phyloP scores from a whole-genome alignment of 176 grass and related monocot genomes.

The Elaeis guineensis region DNA sequence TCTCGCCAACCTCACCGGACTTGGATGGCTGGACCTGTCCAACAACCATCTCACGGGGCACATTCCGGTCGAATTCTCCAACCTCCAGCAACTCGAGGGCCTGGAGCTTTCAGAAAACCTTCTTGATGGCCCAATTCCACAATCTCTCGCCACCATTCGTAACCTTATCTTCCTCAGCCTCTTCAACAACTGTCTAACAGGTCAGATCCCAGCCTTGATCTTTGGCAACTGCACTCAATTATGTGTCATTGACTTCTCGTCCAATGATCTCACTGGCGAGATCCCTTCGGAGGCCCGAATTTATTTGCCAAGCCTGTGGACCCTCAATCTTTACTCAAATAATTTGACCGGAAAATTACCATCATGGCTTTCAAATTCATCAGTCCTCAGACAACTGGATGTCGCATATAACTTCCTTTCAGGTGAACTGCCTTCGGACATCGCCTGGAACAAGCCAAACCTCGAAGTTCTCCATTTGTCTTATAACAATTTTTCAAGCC shows the following conservation, averaged over 20 bases:
- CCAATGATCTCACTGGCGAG: conserved; percentile 35
- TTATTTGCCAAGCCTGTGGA: neutral
- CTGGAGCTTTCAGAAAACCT: conserved; percentile 32
- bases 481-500: conserved; percentile 38
- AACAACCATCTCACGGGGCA: conserved; percentile 34
- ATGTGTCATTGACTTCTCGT: conserved; percentile 22
- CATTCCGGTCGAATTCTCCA: conserved; percentile 56
- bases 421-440: conserved; percentile 40
- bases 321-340: conserved; percentile 54
- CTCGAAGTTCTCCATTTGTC: conserved; percentile 51
- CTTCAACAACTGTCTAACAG: conserved; percentile 9
- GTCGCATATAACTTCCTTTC: conserved; percentile 49
- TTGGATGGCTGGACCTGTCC: conserved; percentile 34
- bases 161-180: too few relatives aligned
- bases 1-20: conserved; percentile 10
- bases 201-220: conserved; percentile 36
- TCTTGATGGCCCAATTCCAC: conserved; percentile 33
- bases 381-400: conserved; percentile 1
- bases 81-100: neutral
- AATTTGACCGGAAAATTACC: conserved; percentile 41
- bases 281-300: conserved; percentile 24
- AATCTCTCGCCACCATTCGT: conserved; percentile 31
- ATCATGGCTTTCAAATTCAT: conserved; percentile 58
- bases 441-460: conserved; percentile 3
- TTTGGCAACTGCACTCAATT: conserved; percentile 39